These are phyloP conservation scores for Coemansia sp. DNA, from an alignment of 371 early-diverging fungal species.

Conservation along the genomic window DNA sequence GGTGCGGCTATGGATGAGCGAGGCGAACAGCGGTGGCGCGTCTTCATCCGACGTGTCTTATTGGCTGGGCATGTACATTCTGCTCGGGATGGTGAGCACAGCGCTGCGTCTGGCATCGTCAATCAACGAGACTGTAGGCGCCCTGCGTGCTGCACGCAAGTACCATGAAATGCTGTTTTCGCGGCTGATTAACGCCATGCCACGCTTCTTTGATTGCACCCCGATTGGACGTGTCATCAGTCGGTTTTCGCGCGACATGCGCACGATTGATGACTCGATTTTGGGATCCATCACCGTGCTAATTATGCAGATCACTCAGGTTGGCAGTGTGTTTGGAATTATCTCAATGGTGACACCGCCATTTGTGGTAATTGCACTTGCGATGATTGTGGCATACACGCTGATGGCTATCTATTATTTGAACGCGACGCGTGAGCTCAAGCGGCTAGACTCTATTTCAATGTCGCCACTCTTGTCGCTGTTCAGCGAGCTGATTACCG, in stretches of 20 bases:
- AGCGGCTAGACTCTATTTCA: slow-evolving; percentile 79
- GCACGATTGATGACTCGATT: slow-evolving; percentile 71
- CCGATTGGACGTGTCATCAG: slow-evolving; percentile 86
- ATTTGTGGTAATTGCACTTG: slow-evolving; percentile 55
- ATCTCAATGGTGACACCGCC: slow-evolving; percentile 64
- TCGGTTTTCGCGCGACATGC: slow-evolving; percentile 85
- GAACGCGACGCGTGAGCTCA: slow-evolving; percentile 74
- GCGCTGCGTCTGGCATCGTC: slow-evolving; percentile 13
- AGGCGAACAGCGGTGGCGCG: background rate
- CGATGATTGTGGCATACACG: slow-evolving; percentile 52
- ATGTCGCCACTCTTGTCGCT: slow-evolving; percentile 71
- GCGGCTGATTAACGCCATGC: slow-evolving; percentile 65
- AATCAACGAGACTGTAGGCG: slow-evolving; percentile 58
- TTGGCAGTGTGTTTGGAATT: slow-evolving; percentile 67
- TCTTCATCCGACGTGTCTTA: slow-evolving; percentile 10
- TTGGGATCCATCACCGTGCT: slow-evolving; percentile 69
- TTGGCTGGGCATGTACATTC: slow-evolving; percentile 43
- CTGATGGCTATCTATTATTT: slow-evolving; percentile 65
- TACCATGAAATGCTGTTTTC: slow-evolving; percentile 56
- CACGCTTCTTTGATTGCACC: slow-evolving; percentile 88
- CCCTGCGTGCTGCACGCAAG: slow-evolving; percentile 62
- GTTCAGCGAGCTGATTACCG: slow-evolving; percentile 60
- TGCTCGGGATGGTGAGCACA: slow-evolving; percentile 30
- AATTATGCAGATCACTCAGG: slow-evolving; percentile 61
- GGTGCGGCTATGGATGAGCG: slow-evolving; percentile 50